These are phyloP conservation scores for Xylaria sp. DNA, from an alignment of 2,329 filamentous ascomycete genomes.

Conservation along the genomic window DNA sequence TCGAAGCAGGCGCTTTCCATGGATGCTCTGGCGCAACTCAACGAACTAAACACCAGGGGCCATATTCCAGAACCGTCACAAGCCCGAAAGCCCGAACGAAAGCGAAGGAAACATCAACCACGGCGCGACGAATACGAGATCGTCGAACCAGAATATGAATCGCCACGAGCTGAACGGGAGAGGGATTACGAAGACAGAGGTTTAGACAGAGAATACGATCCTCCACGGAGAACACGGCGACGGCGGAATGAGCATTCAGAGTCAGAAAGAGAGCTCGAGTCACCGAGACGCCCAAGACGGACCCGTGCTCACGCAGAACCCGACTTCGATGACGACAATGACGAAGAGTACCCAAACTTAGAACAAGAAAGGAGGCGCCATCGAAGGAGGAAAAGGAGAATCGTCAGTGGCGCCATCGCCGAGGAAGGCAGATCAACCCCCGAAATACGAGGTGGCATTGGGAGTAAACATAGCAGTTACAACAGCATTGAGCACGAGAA, in stretches of 20 bases:
- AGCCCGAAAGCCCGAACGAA: conserved; percentile 56
- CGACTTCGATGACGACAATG: conserved; percentile 35
- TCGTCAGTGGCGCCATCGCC: conserved; percentile 76
- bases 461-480: conserved; percentile 56
- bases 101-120: conserved; percentile 50
- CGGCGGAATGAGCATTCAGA: conserved; percentile 39
- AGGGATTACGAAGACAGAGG: conserved; percentile 36
- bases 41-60: conserved; percentile 66
- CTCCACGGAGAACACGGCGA: conserved; percentile 40
- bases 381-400: conserved; percentile 64
- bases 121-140: conserved; percentile 44
- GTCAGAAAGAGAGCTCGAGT: conserved; percentile 42
- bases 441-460: conserved; percentile 56
- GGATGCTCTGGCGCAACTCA: conserved; percentile 73
- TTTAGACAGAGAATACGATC: conserved; percentile 43
- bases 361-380: conserved; percentile 49
- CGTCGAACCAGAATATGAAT: conserved; percentile 50
- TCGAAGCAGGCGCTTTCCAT: conserved; percentile 54
- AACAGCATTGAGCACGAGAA: conserved; percentile 63
- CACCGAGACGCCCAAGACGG: conserved; percentile 40
- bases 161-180: conserved; percentile 42
- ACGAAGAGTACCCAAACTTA: conserved; percentile 30
- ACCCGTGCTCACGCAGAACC: conserved; percentile 34
- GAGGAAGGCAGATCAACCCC: conserved; percentile 70
- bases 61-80: conserved; percentile 51